Base-by-base conservation (phyloP, 2,329 filamentous ascomycete species). In the Coniochaeta ligniaria region DNA sequence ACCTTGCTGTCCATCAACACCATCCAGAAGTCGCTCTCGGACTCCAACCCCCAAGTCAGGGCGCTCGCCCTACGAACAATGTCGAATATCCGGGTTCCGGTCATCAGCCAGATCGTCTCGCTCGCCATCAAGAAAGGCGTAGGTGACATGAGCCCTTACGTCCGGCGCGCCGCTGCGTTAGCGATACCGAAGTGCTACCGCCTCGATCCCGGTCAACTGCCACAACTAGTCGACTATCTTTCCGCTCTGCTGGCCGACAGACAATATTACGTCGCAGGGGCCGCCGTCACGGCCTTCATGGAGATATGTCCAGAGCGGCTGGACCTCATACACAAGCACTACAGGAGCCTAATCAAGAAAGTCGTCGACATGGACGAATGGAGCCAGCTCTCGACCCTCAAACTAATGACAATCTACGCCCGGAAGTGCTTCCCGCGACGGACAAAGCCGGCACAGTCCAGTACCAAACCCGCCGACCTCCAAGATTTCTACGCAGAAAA, bases 311-410 rank as follows among this genome's bases (percentile, higher is more conserved):
- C 95, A 0, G 89, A 96, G 17, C 82, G 90, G 59, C 82, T 96
- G 64, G 93, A 97, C 71, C 77, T 99, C 62, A 87, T 99, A 66
- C 95, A 99, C 74, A 87, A 89, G 65, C 90, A 96, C 71, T 99
- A 98, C 75, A 86, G 91, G 58, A 81, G 84, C 38, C 78, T 99
- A 64, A 87, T 96, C 64, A 91, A 87, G 73, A 96, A 97, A 78
- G 78, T 98, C 59, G 92, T 97, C 26, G 95, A 99, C 71, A 99
- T 99, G 95, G 95, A 99, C 70, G 95, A 99, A 75, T 99, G 95
- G 95, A 90, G 92, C 47, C 95, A 99, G 75, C 74, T 98, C 59
- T 89, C 92, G 2, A 90, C 90, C 2, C 71, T 99, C 66, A 84
- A 87, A 43, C 78, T 99, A 65, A 88, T 98, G 85, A 88, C 90